These are phyloP conservation scores for Asterophora lycoperdoides DNA, from an alignment of 768 basidiomycete species.

Conservation along the genomic window DNA sequence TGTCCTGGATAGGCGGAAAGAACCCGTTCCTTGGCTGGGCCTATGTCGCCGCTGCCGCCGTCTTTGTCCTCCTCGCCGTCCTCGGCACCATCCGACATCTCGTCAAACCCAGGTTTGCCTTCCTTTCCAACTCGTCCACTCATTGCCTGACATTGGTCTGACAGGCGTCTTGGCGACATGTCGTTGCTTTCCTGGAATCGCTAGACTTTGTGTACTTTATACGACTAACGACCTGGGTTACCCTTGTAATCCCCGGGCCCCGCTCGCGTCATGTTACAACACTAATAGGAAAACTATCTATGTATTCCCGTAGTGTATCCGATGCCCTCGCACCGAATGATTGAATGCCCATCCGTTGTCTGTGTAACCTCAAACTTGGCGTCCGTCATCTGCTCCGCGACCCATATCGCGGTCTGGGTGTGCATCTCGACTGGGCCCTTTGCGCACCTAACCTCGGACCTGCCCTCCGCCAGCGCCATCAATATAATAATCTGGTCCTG, in stretches of 20 bases:
- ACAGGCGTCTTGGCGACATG: slow-evolving; percentile 83
- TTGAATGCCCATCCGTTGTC: slow-evolving; percentile 32
- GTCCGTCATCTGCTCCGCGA: slow-evolving; percentile 63
- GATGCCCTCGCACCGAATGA: slow-evolving; percentile 62
- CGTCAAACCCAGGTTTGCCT: slow-evolving; percentile 76
- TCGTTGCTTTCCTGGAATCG: slow-evolving; percentile 82
- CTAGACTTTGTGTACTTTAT: slow-evolving; percentile 26
- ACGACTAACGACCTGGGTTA: slow-evolving; percentile 4
- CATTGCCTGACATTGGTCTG: slow-evolving; percentile 4
- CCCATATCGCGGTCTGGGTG: slow-evolving; percentile 71
- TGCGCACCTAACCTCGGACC: slow-evolving; percentile 50
- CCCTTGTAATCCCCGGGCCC: slow-evolving; percentile 5
- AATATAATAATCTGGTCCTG: slow-evolving; percentile 80
- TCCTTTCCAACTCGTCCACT: background rate
- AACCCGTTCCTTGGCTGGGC: slow-evolving; percentile 99
- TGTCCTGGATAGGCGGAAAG: slow-evolving; percentile 98
- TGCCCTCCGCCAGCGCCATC: slow-evolving; percentile 67
- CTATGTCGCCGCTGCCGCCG: slow-evolving; percentile 82
- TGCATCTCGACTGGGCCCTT: slow-evolving; percentile 61
- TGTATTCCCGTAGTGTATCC: slow-evolving; percentile 38
- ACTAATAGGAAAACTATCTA: background rate
- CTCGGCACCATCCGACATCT: slow-evolving; percentile 89
- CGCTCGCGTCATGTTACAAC: too few relatives aligned
- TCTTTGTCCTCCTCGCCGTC: slow-evolving; percentile 86
- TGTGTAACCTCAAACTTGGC: slow-evolving; percentile 58